These are phyloP conservation scores for Ogataea sp. DNA, from an alignment of 805 yeast species.

Conservation along the genomic window DNA sequence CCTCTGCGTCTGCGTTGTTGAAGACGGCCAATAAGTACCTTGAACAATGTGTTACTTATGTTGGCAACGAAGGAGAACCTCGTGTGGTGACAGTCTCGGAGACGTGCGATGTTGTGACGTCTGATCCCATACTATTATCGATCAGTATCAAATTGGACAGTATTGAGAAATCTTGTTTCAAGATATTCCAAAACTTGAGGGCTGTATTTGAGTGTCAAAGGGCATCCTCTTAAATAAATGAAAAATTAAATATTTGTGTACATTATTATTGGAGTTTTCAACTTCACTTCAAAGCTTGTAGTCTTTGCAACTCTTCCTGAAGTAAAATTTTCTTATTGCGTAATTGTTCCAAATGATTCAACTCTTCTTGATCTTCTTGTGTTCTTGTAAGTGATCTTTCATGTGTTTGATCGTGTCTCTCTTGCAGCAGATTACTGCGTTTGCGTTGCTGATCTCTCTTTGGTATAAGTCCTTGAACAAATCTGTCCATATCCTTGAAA, in stretches of 20 bases:
- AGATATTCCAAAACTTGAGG: constrained; percentile 18
- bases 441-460: constrained; percentile 12
- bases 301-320: too few relatives aligned
- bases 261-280: too few relatives aligned
- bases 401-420: background rate
- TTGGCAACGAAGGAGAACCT: constrained; percentile 25
- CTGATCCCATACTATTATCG: constrained; percentile 60
- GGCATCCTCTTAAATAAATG: background rate
- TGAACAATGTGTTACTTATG: constrained; percentile 55
- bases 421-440: background rate
- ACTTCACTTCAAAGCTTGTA: too few relatives aligned
- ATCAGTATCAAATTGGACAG: constrained; percentile 57
- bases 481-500: constrained; percentile 23
- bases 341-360: too few relatives aligned
- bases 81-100: constrained; percentile 54
- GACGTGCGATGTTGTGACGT: constrained; percentile 51
- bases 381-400: too few relatives aligned
- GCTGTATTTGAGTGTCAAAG: background rate
- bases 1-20: constrained; percentile 25
- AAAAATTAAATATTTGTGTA: too few relatives aligned
- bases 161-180: constrained; percentile 41
- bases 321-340: too few relatives aligned
- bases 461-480: constrained; percentile 26
- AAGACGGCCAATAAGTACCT: constrained; percentile 41
- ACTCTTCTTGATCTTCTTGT: too few relatives aligned